Evolutionary conservation across 768 basidiomycete genomes (phyloP).

Genomic region (Kwoniella pini): DNA sequence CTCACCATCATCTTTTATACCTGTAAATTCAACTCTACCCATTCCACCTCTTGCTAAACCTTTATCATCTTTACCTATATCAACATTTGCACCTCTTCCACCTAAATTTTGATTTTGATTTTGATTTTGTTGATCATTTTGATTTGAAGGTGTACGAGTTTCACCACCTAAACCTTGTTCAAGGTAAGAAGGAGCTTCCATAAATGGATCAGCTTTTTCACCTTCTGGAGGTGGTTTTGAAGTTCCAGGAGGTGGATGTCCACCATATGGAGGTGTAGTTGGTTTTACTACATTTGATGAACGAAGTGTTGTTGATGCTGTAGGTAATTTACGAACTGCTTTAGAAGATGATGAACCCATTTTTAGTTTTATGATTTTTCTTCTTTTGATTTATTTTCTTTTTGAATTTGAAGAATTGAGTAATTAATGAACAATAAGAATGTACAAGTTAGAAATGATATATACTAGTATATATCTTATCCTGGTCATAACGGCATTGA

Average conservation of each 20-base stretch:
- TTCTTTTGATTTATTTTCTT: not conserved
- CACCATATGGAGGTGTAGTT: constrained; percentile 13
- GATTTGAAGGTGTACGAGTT: constrained; percentile 9
- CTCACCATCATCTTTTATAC: constrained; percentile 51
- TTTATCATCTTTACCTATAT: not conserved
- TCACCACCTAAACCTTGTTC: constrained; percentile 28
- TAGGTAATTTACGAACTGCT: constrained; percentile 46
- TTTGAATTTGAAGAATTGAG: no score
- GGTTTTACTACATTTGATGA: not conserved
- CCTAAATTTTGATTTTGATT: not conserved
- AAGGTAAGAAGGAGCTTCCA: constrained; percentile 9
- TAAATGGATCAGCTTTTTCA: constrained; percentile 18
- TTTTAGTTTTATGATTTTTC: not conserved
- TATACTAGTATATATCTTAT: no score
- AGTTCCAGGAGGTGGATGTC: constrained; percentile 2
- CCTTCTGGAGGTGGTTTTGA: constrained; percentile 3
- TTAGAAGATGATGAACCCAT: constrained; percentile 51
- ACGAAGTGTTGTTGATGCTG: constrained; percentile 6
- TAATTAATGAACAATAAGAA: no score
- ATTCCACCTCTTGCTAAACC: constrained; percentile 21
- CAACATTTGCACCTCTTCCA: constrained; percentile 3
- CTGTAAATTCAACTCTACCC: constrained; percentile 40
- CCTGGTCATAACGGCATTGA: constrained; percentile 4
- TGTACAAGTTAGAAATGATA: no score
- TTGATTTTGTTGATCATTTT: not conserved